Evolutionary conservation across 331 rosid species (phyloP), one percentile per base, ranked within the genome.

Genomic region (Acacia pycnantha): DNA sequence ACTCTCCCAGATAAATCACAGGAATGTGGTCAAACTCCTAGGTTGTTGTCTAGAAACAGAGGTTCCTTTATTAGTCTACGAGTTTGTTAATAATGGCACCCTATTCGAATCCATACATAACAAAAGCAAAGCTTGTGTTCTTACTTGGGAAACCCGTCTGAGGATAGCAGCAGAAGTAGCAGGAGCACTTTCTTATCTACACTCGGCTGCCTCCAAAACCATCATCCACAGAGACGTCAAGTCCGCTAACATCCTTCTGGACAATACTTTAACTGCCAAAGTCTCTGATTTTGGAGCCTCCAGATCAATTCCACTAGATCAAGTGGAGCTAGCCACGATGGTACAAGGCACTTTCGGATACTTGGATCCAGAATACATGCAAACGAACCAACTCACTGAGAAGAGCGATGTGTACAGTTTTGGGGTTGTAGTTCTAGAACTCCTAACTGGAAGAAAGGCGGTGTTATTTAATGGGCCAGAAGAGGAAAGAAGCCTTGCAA

Each of bases 251-350:
- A 85, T 78, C 46, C 85, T 85, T 21, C 46, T 82, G 27, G 83
- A 85, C 31, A 64, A 85, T 31, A 73, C 51, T 12, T 68, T 44
- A 41, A 78, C 37, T 0, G 78, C 85, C 8, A 85, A 78, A 54
- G 83, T 85, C 14, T 58, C 88, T 35, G 88, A 85, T 6, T 85
- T 85, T 48, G 88, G 88, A 14, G 82, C 85, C 37, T 85, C 88
- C 3, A 82, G 79, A 18, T 43, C 78, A 22, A 47, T 85, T 12
- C 78, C 88, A 0, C 70, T 43, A 26, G 85, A 85, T 67, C 75
- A 77, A 70, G 61, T 70, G 19, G 78, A 85, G 33, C 24, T 85
- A 31, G 68, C 75, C 21, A 85, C 88, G 7, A 43, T 82, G 83
- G 85, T 85, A 35, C 85, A 82, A 18, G 88, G 88, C 13, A 85